Evolutionary conservation across 768 basidiomycete genomes (phyloP), one percentile per base, ranked within the genome.

Genomic region (Termitomyces sp.): DNA sequence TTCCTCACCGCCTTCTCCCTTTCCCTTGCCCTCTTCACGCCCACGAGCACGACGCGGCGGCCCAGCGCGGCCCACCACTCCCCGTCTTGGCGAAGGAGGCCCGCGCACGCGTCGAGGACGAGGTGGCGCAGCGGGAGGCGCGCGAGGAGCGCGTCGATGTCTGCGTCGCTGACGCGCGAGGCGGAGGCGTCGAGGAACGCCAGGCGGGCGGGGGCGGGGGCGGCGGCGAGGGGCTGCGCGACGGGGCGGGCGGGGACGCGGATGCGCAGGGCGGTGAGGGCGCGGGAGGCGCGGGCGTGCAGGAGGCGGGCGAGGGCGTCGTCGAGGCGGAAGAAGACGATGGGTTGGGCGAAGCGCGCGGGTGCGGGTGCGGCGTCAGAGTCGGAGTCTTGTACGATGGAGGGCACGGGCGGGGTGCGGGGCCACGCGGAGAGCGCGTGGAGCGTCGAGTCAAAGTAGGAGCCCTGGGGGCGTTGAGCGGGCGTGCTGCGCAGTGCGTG

Each of bases 371-470:
- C 64, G n/a, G 62, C 62, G 5, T 48, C 28, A 4, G 83, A 70
- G 29, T 29, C 6, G 2, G 84, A 79, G 60, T 90, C 88, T 70
- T 90, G 88, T 12, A 88, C 74, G 48, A 90, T 80, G 4, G 87
- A 89, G 2, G 89, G 64, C 0, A 71, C 70, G 1, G 75, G n/a
- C n/a, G 71, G 16, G 59, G 41, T 4, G 66, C 64, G 16, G 4
- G 86, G 84, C 88, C 92, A 92, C 29, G 71, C 72, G 4, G 87
- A 78, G 50, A 96, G 73, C 5, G 80, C 79, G 20, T 75, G 68
- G 4, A 94, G 74, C 0, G 82, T 77, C 3, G 83, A 85, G 67
- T 96, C 92, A 63, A 92, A 95, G 69, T 94, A 95, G 41, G 85
- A 81, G 24, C 93, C 93, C 85, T n/a, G 10, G 4, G 10, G 33